Percentiles rank a stretch among this genome's conserved stretches.
Evolutionary conservation across 345 rosid genomes (phyloP).

Genomic region (Lepidium africanum): DNA sequence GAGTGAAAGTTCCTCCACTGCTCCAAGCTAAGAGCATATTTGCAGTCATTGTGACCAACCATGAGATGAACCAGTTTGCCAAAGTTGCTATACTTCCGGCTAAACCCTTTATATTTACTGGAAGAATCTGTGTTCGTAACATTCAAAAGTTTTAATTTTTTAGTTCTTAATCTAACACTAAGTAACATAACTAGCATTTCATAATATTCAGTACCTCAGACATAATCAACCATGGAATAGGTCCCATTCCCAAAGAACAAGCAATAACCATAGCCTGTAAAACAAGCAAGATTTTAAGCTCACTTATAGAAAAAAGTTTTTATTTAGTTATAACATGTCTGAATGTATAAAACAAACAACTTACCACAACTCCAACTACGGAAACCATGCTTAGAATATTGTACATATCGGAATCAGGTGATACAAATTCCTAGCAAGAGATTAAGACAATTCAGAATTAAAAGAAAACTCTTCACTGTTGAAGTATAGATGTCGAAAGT

Average conservation of each 20-base stretch:
- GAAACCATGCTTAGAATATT: slow-evolving; percentile 59
- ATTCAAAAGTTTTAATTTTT: background rate
- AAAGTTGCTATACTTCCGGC: slow-evolving; percentile 96
- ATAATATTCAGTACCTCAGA: slow-evolving; percentile 60
- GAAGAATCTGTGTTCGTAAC: slow-evolving; percentile 62
- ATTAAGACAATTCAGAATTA: background rate
- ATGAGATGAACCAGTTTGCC: slow-evolving; percentile 59
- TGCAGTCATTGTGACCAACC: slow-evolving; percentile 79
- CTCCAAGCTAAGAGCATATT: slow-evolving; percentile 86
- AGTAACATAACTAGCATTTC: background rate
- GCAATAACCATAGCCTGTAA: slow-evolving; percentile 61
- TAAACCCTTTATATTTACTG: slow-evolving; percentile 79
- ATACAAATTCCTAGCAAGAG: slow-evolving; percentile 40
- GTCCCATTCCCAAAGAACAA: slow-evolving; percentile 91
- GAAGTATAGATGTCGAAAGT: background rate
- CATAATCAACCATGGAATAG: slow-evolving; percentile 97
- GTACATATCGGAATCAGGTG: slow-evolving; percentile 51
- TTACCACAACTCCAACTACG: slow-evolving; percentile 88
- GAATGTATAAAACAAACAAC: slow-evolving; percentile 7
- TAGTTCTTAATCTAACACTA: background rate
- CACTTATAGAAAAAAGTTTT: background rate
- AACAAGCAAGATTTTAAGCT: background rate
- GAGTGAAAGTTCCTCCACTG: slow-evolving; percentile 74
- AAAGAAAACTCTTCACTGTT: slow-evolving; percentile 5
- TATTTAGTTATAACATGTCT: background rate